Evolutionary conservation across 257 asterid genomes (phyloP).

Genomic region (Fraxinus pennsylvanica): DNA sequence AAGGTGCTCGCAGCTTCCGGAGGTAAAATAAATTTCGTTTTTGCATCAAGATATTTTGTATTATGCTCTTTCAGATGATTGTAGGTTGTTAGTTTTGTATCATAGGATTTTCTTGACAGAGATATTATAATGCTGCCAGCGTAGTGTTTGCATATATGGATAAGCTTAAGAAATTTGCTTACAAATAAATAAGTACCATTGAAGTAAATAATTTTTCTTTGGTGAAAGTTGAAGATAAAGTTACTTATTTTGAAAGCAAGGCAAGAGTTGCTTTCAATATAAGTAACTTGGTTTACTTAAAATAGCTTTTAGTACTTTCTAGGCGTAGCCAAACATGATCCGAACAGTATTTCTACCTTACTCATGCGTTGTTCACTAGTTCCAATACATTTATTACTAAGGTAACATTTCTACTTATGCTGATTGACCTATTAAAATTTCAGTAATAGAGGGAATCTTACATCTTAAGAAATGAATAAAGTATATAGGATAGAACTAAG

Average conservation of each 20-base stretch:
- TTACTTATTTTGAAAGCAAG: neutral
- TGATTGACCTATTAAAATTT: neutral
- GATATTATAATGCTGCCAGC: neutral
- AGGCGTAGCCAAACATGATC: too few species aligned
- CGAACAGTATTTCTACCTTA: neutral
- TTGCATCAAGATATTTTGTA: slow-evolving; percentile 1
- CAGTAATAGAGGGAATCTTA: neutral
- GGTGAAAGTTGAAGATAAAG: neutral
- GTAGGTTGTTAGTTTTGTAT: neutral
- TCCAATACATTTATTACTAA: neutral
- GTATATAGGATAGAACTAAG: neutral
- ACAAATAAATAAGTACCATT: neutral
- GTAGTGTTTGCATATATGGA: neutral
- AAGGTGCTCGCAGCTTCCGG: slow-evolving; percentile 95
- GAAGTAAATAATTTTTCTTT: neutral
- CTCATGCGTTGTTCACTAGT: neutral
- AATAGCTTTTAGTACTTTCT: too few species aligned
- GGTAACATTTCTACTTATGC: neutral
- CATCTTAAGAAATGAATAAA: neutral
- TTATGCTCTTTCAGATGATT: neutral
- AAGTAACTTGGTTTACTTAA: too few species aligned
- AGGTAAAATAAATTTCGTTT: slow-evolving; percentile 45
- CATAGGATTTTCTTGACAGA: neutral
- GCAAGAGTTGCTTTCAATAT: neutral
- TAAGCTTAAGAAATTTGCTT: neutral